Conservation (phyloP, 202 grass and related monocot species). For the Schoenoplectus triqueter region DNA sequence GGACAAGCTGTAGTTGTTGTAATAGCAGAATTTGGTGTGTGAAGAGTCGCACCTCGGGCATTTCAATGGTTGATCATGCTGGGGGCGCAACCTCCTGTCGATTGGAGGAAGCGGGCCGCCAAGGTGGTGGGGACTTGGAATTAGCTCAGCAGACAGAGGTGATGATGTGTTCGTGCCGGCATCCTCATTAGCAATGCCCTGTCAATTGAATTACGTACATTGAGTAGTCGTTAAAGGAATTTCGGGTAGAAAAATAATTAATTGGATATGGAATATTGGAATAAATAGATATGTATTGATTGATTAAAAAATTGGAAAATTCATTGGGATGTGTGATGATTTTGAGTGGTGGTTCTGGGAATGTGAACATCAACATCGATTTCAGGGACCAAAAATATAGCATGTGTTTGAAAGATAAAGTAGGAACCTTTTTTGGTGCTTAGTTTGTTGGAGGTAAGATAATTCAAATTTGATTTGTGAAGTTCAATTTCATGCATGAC, state of each 20-base stretch:
- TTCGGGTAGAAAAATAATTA: constrained; percentile 6
- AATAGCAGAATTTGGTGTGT: constrained; percentile 99
- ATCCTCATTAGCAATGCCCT: constrained; percentile 74
- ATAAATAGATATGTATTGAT: constrained; percentile 20
- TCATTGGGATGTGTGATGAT: constrained; percentile 31
- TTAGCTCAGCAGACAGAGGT: constrained; percentile 52
- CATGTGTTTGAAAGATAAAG: constrained; percentile 36
- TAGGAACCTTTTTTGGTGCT: background rate
- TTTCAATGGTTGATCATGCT: constrained; percentile 84
- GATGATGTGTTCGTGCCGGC: constrained; percentile 65
- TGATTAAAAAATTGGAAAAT: constrained; percentile 28
- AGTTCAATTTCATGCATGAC: background rate
- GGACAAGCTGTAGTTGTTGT: constrained; percentile 98
- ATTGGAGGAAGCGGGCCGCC: constrained; percentile 41
- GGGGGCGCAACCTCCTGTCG: constrained; percentile 63
- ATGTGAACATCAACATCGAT: constrained; percentile 33
- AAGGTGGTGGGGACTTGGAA: constrained; percentile 52
- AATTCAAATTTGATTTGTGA: constrained; percentile 24
- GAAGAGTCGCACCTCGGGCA: constrained; percentile 84
- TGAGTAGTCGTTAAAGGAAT: constrained; percentile 35
- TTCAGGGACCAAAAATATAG: constrained; percentile 19
- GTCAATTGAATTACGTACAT: constrained; percentile 7
- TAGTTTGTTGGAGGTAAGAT: constrained; percentile 29
- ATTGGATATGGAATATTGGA: background rate
- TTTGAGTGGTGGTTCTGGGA: constrained; percentile 5